Percentiles rank a stretch among this genome's conserved stretches.
These are phyloP conservation scores for Prunus mongolica DNA, from an alignment of 306 rosid genomes.

Conservation along the genomic window DNA sequence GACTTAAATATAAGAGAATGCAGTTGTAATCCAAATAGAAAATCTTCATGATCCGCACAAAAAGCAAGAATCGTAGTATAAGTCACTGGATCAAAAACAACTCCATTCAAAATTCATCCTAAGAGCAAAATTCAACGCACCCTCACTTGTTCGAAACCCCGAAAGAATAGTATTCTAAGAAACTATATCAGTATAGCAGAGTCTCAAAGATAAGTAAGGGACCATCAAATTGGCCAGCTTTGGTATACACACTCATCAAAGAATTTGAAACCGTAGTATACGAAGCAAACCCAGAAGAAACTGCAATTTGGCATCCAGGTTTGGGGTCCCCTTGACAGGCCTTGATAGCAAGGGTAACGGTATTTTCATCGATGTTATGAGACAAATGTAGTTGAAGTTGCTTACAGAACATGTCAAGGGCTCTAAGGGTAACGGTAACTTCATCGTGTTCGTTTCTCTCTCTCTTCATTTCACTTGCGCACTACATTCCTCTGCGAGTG, in stretches of 20 bases:
- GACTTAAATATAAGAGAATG: conserved; percentile 52
- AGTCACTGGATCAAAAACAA: conserved; percentile 61
- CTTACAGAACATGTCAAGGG: conserved; percentile 45
- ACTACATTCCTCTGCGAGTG: too few species aligned
- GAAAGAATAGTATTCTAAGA: conserved; percentile 88
- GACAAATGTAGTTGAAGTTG: conserved; percentile 30
- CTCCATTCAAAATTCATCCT: conserved; percentile 51
- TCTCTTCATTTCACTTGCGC: too few species aligned
- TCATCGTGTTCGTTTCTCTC: too few species aligned
- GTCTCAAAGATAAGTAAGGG: conserved; percentile 51
- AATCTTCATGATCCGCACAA: conserved; percentile 47
- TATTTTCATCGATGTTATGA: conserved; percentile 39
- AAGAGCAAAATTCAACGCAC: conserved; percentile 51
- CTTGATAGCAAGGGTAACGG: conserved; percentile 58
- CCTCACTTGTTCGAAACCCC: conserved; percentile 54
- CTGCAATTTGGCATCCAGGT: conserved; percentile 45
- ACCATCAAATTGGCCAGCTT: conserved; percentile 40
- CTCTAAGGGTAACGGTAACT: conserved; percentile 11
- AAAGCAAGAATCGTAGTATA: conserved; percentile 56
- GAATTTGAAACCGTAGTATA: conserved; percentile 54
- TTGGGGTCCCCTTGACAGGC: conserved; percentile 57
- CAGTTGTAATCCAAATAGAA: conserved; percentile 63
- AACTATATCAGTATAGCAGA: conserved; percentile 51
- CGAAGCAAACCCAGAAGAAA: conserved; percentile 48
- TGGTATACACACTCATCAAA: conserved; percentile 72